Evolutionary conservation across 31 red algal species (phyloP).

Genomic region (Odonthalia washingtoniensis): DNA sequence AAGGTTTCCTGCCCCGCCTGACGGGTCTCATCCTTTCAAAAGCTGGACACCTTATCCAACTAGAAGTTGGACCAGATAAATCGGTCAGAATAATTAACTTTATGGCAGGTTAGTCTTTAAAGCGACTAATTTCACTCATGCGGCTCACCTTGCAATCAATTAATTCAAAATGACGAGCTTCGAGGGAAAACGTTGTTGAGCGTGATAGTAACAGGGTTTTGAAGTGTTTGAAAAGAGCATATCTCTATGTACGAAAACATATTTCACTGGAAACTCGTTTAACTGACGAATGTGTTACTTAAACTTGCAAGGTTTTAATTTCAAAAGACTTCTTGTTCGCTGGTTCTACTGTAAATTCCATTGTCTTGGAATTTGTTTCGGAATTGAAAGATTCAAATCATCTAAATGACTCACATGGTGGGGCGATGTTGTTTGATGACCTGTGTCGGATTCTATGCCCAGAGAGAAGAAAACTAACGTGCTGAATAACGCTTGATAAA

Average conservation of each 20-base stretch:
- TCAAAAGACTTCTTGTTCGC: slow-evolving; percentile 70
- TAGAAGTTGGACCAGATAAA: slow-evolving; percentile 68
- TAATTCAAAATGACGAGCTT: slow-evolving; percentile 22
- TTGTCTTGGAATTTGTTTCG: slow-evolving; percentile 72
- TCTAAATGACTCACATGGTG: slow-evolving; percentile 68
- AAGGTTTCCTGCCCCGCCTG: slow-evolving; percentile 67
- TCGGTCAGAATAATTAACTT: slow-evolving; percentile 67
- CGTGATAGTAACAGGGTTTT: slow-evolving; percentile 59
- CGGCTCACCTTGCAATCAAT: slow-evolving; percentile 67
- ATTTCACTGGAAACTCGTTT: slow-evolving; percentile 75
- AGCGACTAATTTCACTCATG: slow-evolving; percentile 69
- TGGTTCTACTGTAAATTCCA: slow-evolving; percentile 44
- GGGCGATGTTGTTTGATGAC: slow-evolving; percentile 80
- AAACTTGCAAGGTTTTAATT: slow-evolving; percentile 69
- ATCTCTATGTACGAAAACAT: slow-evolving; percentile 74
- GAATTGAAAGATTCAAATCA: slow-evolving; percentile 66
- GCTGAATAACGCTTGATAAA: slow-evolving; percentile 76
- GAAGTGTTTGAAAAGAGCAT: slow-evolving; percentile 65
- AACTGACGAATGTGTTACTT: slow-evolving; percentile 79
- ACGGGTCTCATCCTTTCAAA: slow-evolving; percentile 55
- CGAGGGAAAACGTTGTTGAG: slow-evolving; percentile 57
- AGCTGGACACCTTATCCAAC: slow-evolving; percentile 56
- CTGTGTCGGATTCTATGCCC: slow-evolving; percentile 67
- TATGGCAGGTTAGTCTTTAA: slow-evolving; percentile 76
- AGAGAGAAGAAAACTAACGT: slow-evolving; percentile 64